These are phyloP conservation scores for Solanum etuberosum DNA, from an alignment of 257 asterid genomes.

Conservation along the genomic window DNA sequence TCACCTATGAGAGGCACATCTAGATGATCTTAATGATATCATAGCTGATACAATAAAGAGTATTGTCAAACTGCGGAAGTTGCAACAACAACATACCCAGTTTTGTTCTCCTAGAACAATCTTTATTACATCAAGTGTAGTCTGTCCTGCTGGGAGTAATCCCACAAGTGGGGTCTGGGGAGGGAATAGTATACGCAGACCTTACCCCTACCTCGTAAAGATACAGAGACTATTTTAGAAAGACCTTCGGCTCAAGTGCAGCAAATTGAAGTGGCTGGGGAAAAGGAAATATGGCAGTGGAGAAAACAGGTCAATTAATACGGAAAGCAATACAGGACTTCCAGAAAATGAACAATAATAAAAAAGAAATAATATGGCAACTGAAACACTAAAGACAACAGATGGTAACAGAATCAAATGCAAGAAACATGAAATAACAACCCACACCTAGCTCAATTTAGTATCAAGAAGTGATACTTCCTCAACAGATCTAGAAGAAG, in stretches of 20 bases:
- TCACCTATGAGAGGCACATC: not conserved
- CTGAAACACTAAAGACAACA: not conserved
- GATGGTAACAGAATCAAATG: not conserved
- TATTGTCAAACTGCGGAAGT: not conserved
- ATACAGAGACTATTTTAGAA: not conserved
- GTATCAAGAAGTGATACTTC: not conserved
- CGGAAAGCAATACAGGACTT: not conserved
- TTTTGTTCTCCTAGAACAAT: not conserved
- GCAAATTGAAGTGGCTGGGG: not conserved
- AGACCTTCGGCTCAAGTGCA: not conserved
- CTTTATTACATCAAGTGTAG: not conserved
- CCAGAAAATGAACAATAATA: not conserved
- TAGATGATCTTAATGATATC: not conserved
- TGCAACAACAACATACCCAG: not conserved
- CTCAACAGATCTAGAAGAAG: not conserved
- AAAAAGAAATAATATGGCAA: not conserved
- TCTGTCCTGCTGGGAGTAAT: not conserved
- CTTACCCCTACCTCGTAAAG: not conserved
- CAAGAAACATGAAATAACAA: not conserved
- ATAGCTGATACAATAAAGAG: not conserved
- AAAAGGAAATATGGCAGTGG: not conserved
- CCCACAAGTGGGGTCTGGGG: not conserved
- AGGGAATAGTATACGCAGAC: not conserved
- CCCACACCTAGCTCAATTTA: not conserved
- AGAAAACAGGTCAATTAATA: not conserved